Evolutionary conservation across 768 basidiomycete genomes (phyloP).

Genomic region (Agaricus subrufescens): DNA sequence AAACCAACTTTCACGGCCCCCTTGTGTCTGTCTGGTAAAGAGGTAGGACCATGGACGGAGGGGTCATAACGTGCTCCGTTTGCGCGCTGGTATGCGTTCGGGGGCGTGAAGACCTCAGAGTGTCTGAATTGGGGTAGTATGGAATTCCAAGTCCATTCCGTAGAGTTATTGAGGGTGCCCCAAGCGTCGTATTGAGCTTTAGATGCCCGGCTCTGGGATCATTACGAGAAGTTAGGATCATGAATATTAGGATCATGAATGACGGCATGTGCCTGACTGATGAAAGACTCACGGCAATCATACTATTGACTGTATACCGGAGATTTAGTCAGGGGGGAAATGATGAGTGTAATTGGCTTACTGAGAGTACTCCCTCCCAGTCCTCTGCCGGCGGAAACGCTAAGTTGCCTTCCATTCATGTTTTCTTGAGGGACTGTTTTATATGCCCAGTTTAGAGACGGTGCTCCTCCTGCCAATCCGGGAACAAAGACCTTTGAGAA

Average conservation of each 20-base stretch:
- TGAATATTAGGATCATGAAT: neutral
- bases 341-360: slow-evolving; percentile 8
- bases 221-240: neutral
- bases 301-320: slow-evolving; percentile 38
- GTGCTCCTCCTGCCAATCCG: slow-evolving; percentile 23
- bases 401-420: slow-evolving; percentile 31
- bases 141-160: slow-evolving; percentile 33
- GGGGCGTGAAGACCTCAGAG: slow-evolving; percentile 54
- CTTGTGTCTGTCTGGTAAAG: neutral
- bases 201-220: slow-evolving; percentile 23
- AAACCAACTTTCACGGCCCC: slow-evolving; percentile 29
- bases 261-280: neutral
- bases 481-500: slow-evolving; percentile 24
- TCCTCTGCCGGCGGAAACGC: slow-evolving; percentile 36
- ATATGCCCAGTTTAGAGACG: slow-evolving; percentile 48
- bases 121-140: slow-evolving; percentile 42
- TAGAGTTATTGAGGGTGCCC: slow-evolving; percentile 17
- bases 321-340: neutral
- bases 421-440: slow-evolving; percentile 37
- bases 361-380: slow-evolving; percentile 56
- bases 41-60: slow-evolving; percentile 20
- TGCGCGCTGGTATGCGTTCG: slow-evolving; percentile 25
- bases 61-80: slow-evolving; percentile 20
- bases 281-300: slow-evolving; percentile 24
- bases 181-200: slow-evolving; percentile 27